Evolutionary conservation across 495 filamentous ascomycete species (phyloP).

Genomic region (Daldinia concentrica): DNA sequence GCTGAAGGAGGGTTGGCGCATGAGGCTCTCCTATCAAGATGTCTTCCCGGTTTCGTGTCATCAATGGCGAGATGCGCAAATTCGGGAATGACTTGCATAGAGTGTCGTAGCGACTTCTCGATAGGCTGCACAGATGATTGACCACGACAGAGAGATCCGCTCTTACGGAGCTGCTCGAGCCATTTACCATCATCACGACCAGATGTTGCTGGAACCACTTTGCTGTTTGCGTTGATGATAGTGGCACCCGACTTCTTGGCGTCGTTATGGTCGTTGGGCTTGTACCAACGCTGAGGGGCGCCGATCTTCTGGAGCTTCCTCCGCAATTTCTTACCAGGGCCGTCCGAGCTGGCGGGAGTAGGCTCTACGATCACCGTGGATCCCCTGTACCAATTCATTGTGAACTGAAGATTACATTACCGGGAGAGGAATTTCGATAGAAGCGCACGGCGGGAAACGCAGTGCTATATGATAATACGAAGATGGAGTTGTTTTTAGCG

Average conservation of each 20-base stretch:
- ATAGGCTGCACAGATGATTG: slow-evolving; percentile 25
- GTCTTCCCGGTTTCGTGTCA: slow-evolving; percentile 36
- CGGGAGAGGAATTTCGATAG: slow-evolving; percentile 31
- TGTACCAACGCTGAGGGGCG: slow-evolving; percentile 40
- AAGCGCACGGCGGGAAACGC: slow-evolving; percentile 34
- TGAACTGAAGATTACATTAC: slow-evolving; percentile 42
- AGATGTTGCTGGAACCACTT: slow-evolving; percentile 31
- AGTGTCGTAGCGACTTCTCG: slow-evolving; percentile 27
- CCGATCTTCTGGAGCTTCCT: slow-evolving; percentile 55
- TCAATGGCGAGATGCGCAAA: slow-evolving; percentile 49
- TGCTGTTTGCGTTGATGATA: slow-evolving; percentile 39
- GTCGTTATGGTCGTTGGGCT: slow-evolving; percentile 36
- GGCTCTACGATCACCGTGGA: slow-evolving; percentile 40
- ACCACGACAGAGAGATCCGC: slow-evolving; percentile 43
- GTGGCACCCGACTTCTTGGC: slow-evolving; percentile 28
- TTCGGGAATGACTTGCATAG: slow-evolving; percentile 51
- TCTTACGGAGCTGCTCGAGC: slow-evolving; percentile 49
- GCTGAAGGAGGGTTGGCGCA: slow-evolving; percentile 32
- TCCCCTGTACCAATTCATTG: slow-evolving; percentile 50
- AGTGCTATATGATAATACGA: slow-evolving; percentile 37
- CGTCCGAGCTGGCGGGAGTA: slow-evolving; percentile 37
- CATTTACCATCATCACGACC: slow-evolving; percentile 49
- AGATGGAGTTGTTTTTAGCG: slow-evolving; percentile 29
- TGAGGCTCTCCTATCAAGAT: slow-evolving; percentile 33
- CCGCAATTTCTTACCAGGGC: slow-evolving; percentile 47